Base-by-base conservation (phyloP, 129 eudicot genomes). In the Ambrosia artemisiifolia region DNA sequence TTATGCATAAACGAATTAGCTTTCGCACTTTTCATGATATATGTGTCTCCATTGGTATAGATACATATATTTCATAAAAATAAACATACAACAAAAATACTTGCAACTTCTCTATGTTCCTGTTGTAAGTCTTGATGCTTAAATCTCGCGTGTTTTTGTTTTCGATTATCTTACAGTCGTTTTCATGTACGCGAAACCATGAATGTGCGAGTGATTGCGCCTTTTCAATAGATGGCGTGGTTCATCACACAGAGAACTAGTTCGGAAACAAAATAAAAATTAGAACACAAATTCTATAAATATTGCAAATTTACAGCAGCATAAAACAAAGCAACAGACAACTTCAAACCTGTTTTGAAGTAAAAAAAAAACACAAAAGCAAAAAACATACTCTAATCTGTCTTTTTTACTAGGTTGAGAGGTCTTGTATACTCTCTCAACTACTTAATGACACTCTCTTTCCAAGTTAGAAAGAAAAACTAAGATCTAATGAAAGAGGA, bases 231-330 rank as follows among this genome's bases (percentile, higher is more conserved):
- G 40, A 35, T 35, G 40, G 40, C 6, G 7, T 35, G 40, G n/a
- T n/a, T n/a, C n/a, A 36, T 36, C 43, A 7, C 7, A 36, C 5
- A 16, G 1, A 16, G 18, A 18, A 4, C 54, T 13, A 48, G 54
- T 48, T 48, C 14, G 7, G 17, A 5, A 48, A 13, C 4, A 36
- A 28, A 9, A 11, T 19, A 51, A 48, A 36, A 20, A 34, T 8
- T 14, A 51, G 53, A 44, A 30, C 34, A 57, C 20, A 6, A 73
- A 24, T 30, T 79, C 79, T 67, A 63, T 79, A 75, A 67, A 87
- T 81, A 85, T 56, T 65, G 80, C 66, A 81, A 44, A 86, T n/a
- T 85, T 83, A 89, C 98, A 87, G 83, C 89, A 75, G 74, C 84
- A 85, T 74, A 77, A 64, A 5, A 46, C 48, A 62, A 72, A 46